Evolutionary conservation across 345 rosid genomes (phyloP).

Genomic region (Gossypioides kirkii): DNA sequence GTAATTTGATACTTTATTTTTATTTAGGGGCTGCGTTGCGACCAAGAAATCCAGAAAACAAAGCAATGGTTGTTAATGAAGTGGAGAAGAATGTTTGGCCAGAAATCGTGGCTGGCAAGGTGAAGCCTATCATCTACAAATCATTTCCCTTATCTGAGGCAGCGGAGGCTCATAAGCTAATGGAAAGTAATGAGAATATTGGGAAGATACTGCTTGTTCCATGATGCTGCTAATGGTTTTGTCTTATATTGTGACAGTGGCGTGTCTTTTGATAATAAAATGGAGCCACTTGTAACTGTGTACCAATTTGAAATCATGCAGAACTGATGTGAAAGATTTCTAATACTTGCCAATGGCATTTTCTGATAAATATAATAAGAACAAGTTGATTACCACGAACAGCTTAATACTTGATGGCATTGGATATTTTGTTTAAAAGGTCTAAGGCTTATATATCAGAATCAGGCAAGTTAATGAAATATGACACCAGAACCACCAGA

Average conservation of each 20-base stretch:
- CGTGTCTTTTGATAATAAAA: neutral
- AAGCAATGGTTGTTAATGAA: constrained; percentile 62
- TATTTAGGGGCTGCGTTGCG: constrained; percentile 74
- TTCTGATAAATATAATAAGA: neutral
- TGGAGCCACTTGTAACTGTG: neutral
- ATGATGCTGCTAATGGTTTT: constrained; percentile 20
- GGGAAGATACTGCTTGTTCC: constrained; percentile 75
- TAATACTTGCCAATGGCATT: neutral
- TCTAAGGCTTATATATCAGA: neutral
- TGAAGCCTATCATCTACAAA: constrained; percentile 61
- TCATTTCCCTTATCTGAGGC: constrained; percentile 51
- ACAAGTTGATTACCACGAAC: neutral
- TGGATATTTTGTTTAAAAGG: neutral
- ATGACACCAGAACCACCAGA: neutral
- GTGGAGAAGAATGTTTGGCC: constrained; percentile 86
- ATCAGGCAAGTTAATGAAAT: neutral
- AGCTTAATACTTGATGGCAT: neutral
- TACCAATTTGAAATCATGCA: neutral
- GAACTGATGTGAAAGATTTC: neutral
- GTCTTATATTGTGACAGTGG: neutral
- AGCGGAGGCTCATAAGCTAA: constrained; percentile 61
- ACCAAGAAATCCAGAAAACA: constrained; percentile 61
- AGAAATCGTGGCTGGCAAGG: constrained; percentile 55
- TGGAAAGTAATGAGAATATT: constrained; percentile 70
- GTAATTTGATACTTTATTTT: neutral